Base-by-base conservation (phyloP, 176 grass and related monocot species). In the Dendrocalamus sinicus region DNA sequence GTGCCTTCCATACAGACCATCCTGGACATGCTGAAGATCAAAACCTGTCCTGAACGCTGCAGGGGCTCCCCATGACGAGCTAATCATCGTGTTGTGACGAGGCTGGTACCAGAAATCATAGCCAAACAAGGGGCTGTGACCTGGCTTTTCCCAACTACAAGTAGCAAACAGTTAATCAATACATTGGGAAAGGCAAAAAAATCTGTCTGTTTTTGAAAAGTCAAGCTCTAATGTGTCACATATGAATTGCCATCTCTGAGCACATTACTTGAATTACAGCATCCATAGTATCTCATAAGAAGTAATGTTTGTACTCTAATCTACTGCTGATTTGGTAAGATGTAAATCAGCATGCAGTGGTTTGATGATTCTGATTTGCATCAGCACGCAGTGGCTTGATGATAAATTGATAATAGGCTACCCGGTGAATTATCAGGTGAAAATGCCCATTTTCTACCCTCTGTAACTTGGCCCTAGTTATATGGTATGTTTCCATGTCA, bases 41-140 rank as follows among this genome's bases (percentile, higher is more conserved):
- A 99, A 99, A 44, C 93, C 92, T 48, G 86, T 94, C 50, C 88
- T 79, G 72, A 96, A 96, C 12, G 93, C 93, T 6, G 84, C 82
- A 32, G 93, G 93, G 71, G 93, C 92, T 48, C 93, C 96, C 96
- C 93, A 99, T 30, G 96, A 92, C 17, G 93, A 94, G 72, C 93
- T 99, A 55, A 99, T 99, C 96, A 99, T 99, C 3, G 93, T 96
- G 78, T 94, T 91, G 82, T 99, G 96, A 45, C 91, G 90, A 52
- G 96, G 96, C 12, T 96, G 92, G 75, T 99, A 99, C 93, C 96
- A 96, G 86, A 86, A 99, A 80, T 99, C 93, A 84, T 96, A 99
- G 41, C 96, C 96, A 88, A 99, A 99, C 32, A 83, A 47, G 28
- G 93, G 96, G 53, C 81, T 90, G 67, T 98, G 88, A 43, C 96